Conservation (phyloP, 345 rosid species). For the Odontarrhena argentea region DNA sequence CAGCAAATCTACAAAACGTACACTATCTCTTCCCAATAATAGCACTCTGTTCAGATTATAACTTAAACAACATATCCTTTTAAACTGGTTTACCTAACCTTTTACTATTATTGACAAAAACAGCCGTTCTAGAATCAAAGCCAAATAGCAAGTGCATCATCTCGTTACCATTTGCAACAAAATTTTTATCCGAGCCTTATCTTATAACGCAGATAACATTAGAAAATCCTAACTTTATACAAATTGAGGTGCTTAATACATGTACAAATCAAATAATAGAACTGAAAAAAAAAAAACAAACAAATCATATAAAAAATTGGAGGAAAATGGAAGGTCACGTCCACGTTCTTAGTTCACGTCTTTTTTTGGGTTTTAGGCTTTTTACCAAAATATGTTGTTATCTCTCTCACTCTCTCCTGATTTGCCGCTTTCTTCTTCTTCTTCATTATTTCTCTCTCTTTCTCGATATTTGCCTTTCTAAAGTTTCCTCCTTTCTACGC, state of each 20-base stretch:
- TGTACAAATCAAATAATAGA: neutral
- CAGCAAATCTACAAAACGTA: too few relatives aligned
- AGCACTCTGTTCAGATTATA: too few relatives aligned
- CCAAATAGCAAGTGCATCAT: conserved; percentile 5
- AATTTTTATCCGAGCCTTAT: neutral
- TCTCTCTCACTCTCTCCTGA: conserved; percentile 33
- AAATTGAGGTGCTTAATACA: neutral
- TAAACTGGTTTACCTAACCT: too few relatives aligned
- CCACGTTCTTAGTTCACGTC: conserved; percentile 36
- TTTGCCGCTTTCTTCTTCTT: conserved; percentile 42
- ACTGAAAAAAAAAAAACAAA: neutral
- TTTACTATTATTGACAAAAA: neutral
- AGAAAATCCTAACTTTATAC: neutral
- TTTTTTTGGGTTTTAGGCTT: neutral
- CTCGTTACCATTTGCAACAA: conserved; percentile 6
- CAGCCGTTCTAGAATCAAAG: neutral
- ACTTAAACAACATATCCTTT: too few relatives aligned
- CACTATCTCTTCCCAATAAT: too few relatives aligned
- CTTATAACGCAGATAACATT: conserved; percentile 1
- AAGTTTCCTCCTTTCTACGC: conserved; percentile 39
- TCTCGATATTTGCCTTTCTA: conserved; percentile 18
- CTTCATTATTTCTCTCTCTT: neutral
- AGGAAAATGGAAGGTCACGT: conserved; percentile 29
- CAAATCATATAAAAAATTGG: neutral
- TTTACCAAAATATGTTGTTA: conserved; percentile 27